phyloP scores from a whole-genome alignment of 1,139 yeast species.

The Scheffersomyces segobiensis region DNA sequence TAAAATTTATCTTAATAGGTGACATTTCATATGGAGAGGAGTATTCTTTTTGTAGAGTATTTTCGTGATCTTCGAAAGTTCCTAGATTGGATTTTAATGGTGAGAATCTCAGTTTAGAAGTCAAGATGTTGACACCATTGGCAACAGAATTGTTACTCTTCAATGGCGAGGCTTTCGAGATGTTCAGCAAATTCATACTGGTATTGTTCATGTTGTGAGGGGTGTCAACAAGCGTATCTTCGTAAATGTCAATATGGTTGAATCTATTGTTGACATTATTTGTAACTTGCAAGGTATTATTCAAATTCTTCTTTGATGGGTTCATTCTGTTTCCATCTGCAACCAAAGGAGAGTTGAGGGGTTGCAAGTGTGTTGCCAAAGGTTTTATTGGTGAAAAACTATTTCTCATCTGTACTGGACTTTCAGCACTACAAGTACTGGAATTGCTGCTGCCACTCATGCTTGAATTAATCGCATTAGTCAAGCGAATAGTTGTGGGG shows the following conservation, averaged over 20 bases:
- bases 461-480: constrained; percentile 18
- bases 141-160: constrained; percentile 10
- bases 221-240: constrained; percentile 2
- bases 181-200: constrained; percentile 3
- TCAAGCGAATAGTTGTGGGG: constrained; percentile 18
- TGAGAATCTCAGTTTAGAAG: constrained; percentile 7
- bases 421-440: constrained; percentile 14
- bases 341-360: constrained; percentile 31
- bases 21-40: constrained; percentile 16
- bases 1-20: constrained; percentile 18
- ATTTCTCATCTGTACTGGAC: constrained; percentile 17
- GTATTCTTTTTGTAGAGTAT: background rate
- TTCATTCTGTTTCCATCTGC: constrained; percentile 1
- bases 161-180: constrained; percentile 21
- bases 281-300: background rate
- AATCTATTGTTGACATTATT: background rate
- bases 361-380: constrained; percentile 23
- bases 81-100: constrained; percentile 9
- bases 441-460: constrained; percentile 6
- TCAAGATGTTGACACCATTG: constrained; percentile 3
- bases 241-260: constrained; percentile 4
- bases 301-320: background rate
- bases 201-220: background rate
- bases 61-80: constrained; percentile 1
- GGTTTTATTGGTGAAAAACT: constrained; percentile 9